Percentiles rank a stretch among this genome's conserved stretches.
Evolutionary conservation across 2,329 filamentous ascomycete species (phyloP).

Genomic region (Fusarium subglutinans): DNA sequence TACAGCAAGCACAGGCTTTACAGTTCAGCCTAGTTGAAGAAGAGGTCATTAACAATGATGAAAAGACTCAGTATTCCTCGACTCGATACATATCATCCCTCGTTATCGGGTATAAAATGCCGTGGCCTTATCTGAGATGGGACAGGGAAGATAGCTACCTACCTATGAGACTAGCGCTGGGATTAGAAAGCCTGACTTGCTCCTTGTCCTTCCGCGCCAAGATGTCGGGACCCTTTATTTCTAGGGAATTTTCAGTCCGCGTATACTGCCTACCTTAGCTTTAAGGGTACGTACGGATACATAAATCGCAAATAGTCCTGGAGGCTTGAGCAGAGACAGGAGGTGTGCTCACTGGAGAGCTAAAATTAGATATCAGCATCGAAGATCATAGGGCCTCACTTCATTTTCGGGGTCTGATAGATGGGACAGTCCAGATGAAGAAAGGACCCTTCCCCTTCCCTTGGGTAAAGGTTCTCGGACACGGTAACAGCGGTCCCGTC

Average conservation of each 20-base stretch:
- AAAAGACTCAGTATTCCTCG: background rate
- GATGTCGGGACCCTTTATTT: slow-evolving; percentile 8
- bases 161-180: background rate
- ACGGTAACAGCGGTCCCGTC: slow-evolving; percentile 1
- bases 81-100: background rate
- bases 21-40: background rate
- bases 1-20: background rate
- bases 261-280: background rate
- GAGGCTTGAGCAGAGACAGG: background rate
- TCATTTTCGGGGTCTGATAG: background rate
- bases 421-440: background rate
- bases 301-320: background rate
- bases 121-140: slow-evolving; percentile 15
- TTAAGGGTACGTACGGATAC: background rate
- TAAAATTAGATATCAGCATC: slow-evolving; percentile 4
- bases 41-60: background rate
- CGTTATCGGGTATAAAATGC: slow-evolving; percentile 20
- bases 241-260: slow-evolving; percentile 9
- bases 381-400: background rate
- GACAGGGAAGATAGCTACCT: slow-evolving; percentile 7
- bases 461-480: background rate
- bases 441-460: slow-evolving; percentile 18
- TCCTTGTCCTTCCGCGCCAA: slow-evolving; percentile 25
- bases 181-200: slow-evolving; percentile 19
- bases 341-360: background rate